Evolutionary conservation across 768 basidiomycete genomes (phyloP).

Genomic region (Fistulinella prunicolor): DNA sequence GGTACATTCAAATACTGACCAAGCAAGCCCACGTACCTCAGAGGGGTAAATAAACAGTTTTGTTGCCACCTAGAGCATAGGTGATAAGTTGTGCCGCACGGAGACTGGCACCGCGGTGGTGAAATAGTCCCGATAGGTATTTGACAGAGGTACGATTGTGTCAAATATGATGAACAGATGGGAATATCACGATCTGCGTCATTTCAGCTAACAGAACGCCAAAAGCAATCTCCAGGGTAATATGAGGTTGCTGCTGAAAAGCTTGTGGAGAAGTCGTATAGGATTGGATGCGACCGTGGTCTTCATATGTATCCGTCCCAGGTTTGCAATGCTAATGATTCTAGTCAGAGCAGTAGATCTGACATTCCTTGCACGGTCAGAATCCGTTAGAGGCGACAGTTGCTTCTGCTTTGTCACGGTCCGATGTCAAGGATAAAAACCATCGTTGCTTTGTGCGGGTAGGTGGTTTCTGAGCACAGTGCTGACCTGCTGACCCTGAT

Average conservation of each 20-base stretch:
- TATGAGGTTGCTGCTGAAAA: no score
- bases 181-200: constrained; percentile 16
- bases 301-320: neutral
- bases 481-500: neutral
- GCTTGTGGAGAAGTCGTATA: no score
- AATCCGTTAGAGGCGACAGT: neutral
- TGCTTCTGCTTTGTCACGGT: constrained; percentile 17
- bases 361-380: no score
- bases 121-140: no score
- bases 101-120: neutral
- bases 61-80: neutral
- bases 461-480: neutral
- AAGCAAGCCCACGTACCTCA: constrained; percentile 7
- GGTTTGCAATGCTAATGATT: neutral
- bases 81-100: neutral
- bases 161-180: no score
- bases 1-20: neutral
- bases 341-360: neutral
- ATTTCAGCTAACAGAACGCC: no score
- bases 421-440: constrained; percentile 11
- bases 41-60: no score
- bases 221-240: no score
- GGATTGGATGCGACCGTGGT: no score
- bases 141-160: constrained; percentile 22
- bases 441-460: constrained; percentile 10